Evolutionary conservation across 2,329 filamentous ascomycete genomes (phyloP), one percentile per base, ranked within the genome.

Genomic region (Hypocrella siamensis): DNA sequence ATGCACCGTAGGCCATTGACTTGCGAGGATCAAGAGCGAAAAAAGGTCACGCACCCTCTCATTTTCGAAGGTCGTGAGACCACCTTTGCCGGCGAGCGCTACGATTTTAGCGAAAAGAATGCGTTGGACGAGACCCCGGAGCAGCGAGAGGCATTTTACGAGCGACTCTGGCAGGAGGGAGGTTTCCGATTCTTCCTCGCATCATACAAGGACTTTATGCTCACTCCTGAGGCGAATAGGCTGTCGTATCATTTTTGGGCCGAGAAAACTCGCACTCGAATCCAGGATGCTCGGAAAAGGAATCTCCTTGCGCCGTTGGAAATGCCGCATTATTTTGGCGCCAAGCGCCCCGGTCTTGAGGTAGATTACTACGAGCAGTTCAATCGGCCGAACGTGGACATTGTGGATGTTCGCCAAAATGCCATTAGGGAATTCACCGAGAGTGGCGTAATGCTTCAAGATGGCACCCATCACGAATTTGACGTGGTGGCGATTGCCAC

Each of bases 51-150:
- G 31, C 58, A 65, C 41, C 63, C 80, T 46, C 54, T 63, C 31
- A 53, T 79, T 3, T 78, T 71, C 45, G 52, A 52, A 18, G 48
- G 56, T 21, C 64, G 71, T 3, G 57, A 65, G 41, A 63, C 47
- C 15, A 67, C 49, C 21, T 76, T 73, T 41, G 65, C 59, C 2
- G 73, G 75, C 1, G 75, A 79, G 45, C 48, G 59, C 4, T 78
- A 70, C 38, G 65, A 69, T 40, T 68, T 60, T 41, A 40, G 54
- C 5, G 56, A 72, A 42, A 64, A 62, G 35, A 62, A 65, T 26
- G 72, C 70, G 0, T 68, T 68, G 29, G 67, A 72, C 32, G 67
- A 67, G 32, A 56, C 53, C 1, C 52, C 58, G 0, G 64, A 65
- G 28, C 55, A 68, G 31, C 60, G 66, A 1, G 56, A 64, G 40